Conservation (phyloP, 106 monocot species). For the Dioscorea zingiberensis region DNA sequence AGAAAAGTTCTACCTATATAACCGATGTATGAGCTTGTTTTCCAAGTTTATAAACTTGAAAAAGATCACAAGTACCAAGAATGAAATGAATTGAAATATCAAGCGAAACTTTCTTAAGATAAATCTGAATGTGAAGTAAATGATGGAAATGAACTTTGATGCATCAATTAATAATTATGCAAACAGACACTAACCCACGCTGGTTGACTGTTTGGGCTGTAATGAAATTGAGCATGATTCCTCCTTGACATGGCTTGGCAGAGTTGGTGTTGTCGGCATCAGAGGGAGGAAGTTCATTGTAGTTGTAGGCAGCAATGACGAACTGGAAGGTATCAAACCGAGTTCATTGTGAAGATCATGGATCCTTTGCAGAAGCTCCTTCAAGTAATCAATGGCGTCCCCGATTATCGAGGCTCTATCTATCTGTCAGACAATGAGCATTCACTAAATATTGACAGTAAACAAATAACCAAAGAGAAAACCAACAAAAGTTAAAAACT, state of each 20-base stretch:
- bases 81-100: no score
- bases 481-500: no score
- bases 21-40: background rate
- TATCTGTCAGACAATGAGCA: conserved; percentile 35
- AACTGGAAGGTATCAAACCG: conserved; percentile 43
- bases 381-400: conserved; percentile 84
- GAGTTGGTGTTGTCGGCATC: conserved; percentile 44
- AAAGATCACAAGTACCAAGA: no score
- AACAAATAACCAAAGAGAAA: no score
- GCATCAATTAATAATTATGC: background rate
- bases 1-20: no score
- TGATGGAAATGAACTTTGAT: background rate
- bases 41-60: background rate
- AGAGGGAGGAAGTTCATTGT: conserved; percentile 64
- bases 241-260: conserved; percentile 67
- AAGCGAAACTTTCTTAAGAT: background rate
- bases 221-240: conserved; percentile 53
- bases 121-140: no score
- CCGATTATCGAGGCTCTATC: conserved; percentile 87
- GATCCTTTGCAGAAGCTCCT: conserved; percentile 83
- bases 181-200: conserved; percentile 44
- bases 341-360: conserved; percentile 86
- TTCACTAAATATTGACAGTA: no score
- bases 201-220: conserved; percentile 55
- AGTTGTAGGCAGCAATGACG: conserved; percentile 30